Evolutionary conservation across 805 yeast genomes (phyloP).

Genomic region (Schwanniomyces pseudopolymorphus): DNA sequence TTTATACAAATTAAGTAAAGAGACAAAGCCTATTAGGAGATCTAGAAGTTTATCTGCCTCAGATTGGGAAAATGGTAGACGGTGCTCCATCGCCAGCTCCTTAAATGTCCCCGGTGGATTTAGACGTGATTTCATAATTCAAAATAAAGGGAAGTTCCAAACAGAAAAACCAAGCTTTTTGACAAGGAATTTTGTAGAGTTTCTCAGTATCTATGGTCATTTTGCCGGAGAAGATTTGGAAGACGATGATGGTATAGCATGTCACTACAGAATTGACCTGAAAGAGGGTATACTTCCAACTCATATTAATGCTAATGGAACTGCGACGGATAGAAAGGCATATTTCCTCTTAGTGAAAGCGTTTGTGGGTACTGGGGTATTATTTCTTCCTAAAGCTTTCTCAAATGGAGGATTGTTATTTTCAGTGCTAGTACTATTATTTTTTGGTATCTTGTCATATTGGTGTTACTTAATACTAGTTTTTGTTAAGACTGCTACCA

Average conservation of each 20-base stretch:
- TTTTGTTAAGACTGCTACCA: conserved; percentile 54
- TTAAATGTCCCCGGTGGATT: conserved; percentile 82
- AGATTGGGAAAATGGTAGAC: conserved; percentile 33
- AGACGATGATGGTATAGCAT: conserved; percentile 59
- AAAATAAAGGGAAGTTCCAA: conserved; percentile 30
- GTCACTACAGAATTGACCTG: conserved; percentile 38
- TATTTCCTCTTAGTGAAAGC: conserved; percentile 71
- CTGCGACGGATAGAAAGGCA: conserved; percentile 72
- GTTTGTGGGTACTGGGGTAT: conserved; percentile 74
- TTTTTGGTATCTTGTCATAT: conserved; percentile 69
- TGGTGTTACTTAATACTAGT: conserved; percentile 76
- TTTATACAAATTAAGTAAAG: conserved; percentile 30
- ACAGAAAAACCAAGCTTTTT: conserved; percentile 45
- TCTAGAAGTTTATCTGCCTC: conserved; percentile 24
- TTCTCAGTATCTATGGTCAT: conserved; percentile 77
- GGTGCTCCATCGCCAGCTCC: conserved; percentile 66
- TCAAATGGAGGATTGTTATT: conserved; percentile 70
- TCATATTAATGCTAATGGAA: conserved; percentile 46
- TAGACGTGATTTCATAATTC: conserved; percentile 60
- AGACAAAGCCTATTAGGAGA: conserved; percentile 10
- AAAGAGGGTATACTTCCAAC: conserved; percentile 7
- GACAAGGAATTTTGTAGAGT: conserved; percentile 74
- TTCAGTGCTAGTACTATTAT: conserved; percentile 49
- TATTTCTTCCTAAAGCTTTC: conserved; percentile 69
- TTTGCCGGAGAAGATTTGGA: conserved; percentile 84